Base-by-base conservation (phyloP, 306 rosid genomes). In the Acacia melanoxylon region DNA sequence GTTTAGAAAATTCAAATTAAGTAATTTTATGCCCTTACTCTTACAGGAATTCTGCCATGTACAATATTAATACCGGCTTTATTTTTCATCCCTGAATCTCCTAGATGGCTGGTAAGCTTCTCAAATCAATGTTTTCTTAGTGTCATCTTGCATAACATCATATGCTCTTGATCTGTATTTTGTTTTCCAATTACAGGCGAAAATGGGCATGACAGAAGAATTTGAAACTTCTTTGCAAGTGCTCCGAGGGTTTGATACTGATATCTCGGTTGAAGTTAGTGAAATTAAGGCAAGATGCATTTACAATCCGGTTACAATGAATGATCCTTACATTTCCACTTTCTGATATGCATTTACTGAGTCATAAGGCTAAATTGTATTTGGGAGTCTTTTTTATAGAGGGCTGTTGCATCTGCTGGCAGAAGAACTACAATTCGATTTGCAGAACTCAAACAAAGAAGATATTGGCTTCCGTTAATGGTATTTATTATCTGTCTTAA, bases 161-260 rank as follows among this genome's bases (percentile, higher is more conserved):
- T 76, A 69, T 44, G 37, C 80, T 81, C 78, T 80, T 65, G 16
- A 82, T 66, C 46, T 63, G 83, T 65, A 51, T 58, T 65, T 73
- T 52, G 69, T 72, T 80, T 51, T 33, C 68, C 79, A 25, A 78
- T 78, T 72, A 48, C 81, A 95, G 99, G 99, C 97, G 72, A 93
- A 95, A 87, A 93, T 93, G 97, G 98, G 99, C 16, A 90, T 91
- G 99, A 92, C 93, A 29, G 98, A 95, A 75, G 98, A 95, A 77
- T 92, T 91, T 74, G 98, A 95, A 82, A 78, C 92, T 72, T 93
- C 99, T 72, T 87, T 95, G 86, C 99, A 93, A 95, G 99, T 95
- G 61, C 97, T 93, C 71, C 89, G 99, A 17, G 99, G 98, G 71
- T 93, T 91, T 68, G 97, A 93, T 75, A 75, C 97, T 68, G 98